Evolutionary conservation across 2,329 filamentous ascomycete species (phyloP).

Genomic region (Talaromyces sp.): DNA sequence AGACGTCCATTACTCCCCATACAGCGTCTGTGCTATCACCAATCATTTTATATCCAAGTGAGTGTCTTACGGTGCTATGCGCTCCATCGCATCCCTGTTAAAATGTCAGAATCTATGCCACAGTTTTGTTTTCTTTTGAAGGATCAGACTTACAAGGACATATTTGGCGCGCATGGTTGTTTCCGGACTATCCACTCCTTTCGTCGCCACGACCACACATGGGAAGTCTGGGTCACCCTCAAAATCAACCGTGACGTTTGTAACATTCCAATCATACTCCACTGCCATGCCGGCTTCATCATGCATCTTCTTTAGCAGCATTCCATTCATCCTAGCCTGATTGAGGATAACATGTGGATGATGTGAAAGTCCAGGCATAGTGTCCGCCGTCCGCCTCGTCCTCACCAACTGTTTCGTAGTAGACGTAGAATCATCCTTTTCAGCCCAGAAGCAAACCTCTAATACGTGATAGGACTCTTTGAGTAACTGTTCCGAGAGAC

Average conservation of each 20-base stretch:
- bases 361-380: constrained; percentile 53
- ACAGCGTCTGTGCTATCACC: constrained; percentile 53
- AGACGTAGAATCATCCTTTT: constrained; percentile 19
- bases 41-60: constrained; percentile 57
- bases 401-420: constrained; percentile 40
- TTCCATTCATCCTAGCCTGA: constrained; percentile 55
- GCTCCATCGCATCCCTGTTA: constrained; percentile 60
- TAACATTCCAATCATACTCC: constrained; percentile 55
- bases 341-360: constrained; percentile 59
- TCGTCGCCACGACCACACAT: constrained; percentile 47
- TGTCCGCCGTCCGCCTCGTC: constrained; percentile 54
- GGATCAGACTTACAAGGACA: constrained; percentile 45
- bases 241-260: constrained; percentile 21
- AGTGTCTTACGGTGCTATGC: constrained; percentile 62
- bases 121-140: neutral
- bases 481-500: constrained; percentile 63
- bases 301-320: constrained; percentile 55
- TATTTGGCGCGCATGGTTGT: constrained; percentile 50
- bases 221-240: constrained; percentile 43
- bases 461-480: constrained; percentile 24
- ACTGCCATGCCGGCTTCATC: constrained; percentile 46
- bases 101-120: neutral
- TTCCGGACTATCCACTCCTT: constrained; percentile 40
- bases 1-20: constrained; percentile 51
- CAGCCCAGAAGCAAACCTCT: constrained; percentile 20